Base-by-base conservation (phyloP, 1,284 basidiomycete species). In the Neotropicomus parvogracilis region DNA sequence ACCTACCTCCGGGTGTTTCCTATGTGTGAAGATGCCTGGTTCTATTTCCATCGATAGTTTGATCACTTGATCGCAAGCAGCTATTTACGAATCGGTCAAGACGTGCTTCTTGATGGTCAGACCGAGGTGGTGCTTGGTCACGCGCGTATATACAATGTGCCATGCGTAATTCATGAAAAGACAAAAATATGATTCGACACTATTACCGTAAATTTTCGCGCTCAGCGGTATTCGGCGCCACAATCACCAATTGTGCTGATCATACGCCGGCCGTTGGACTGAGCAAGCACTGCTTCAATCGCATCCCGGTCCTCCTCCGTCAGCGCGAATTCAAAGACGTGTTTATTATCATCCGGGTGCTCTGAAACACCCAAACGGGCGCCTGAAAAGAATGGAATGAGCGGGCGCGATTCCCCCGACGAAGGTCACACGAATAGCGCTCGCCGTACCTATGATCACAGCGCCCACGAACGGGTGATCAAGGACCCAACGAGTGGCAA, bases 401-500 rank as follows among this genome's bases (percentile, higher is more conserved):
- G 10, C 41, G 43, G 24, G 21, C 10, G 13, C 38, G 34, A 46
- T 20, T 14, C 39, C 40, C 44, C 21, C 17, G 44, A 38, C 14
- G 42, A 49, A 29, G 46, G 46, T 36, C 41, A 29, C 33, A 8
- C 8, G 24, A 44, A 49, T 35, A 11, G 29, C 12, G 9, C 62
- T 31, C 77, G n/a, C n/a, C n/a, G 19, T 59, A 86, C 88, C 88
- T 57, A 91, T 78, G 57, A 91, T 77, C 19, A 89, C 85, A 19
- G 87, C 85, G 1, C 85, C 88, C 14, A 90, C 88, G 58, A 81
- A 85, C 0, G 77, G 63, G 50, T 89, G 85, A 67, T 91, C 85
- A 17, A 91, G 75, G 4, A 89, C 85, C 88, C 88, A 90, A 17
- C 88, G 79, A 1, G 79, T 85, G 21, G 88, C 85, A 32, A 91